A percentile compares a stretch with the other conserved stretches of the same genome.
Evolutionary conservation across 768 basidiomycete genomes (phyloP).

Genomic region (Gloeostereum incarnatum): DNA sequence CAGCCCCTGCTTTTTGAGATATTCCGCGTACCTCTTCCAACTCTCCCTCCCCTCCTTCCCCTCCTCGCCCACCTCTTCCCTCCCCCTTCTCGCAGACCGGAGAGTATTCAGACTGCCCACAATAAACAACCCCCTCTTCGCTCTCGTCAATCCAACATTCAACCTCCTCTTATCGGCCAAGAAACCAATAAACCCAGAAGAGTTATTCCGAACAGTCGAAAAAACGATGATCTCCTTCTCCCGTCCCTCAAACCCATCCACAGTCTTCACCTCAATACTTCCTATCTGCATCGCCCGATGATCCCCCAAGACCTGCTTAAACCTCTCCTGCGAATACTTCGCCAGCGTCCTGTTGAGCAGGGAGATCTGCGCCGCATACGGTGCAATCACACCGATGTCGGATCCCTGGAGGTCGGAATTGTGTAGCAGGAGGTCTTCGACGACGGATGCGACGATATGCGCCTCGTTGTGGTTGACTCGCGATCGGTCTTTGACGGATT

Average conservation of each 20-base stretch:
- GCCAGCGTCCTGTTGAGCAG: constrained; percentile 46
- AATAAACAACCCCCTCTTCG: constrained; percentile 77
- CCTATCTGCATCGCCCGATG: constrained; percentile 56
- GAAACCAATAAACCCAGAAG: constrained; percentile 74
- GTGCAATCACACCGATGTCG: constrained; percentile 90
- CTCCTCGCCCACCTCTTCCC: constrained; percentile 11
- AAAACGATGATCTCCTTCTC: constrained; percentile 92
- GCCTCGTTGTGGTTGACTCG: constrained; percentile 74
- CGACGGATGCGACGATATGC: constrained; percentile 64
- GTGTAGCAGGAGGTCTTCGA: constrained; percentile 71
- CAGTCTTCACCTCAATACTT: constrained; percentile 80
- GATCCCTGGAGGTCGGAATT: constrained; percentile 64
- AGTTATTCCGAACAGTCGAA: constrained; percentile 83
- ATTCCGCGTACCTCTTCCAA: constrained; percentile 56
- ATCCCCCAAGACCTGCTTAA: constrained; percentile 51
- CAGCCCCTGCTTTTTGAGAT: constrained; percentile 38
- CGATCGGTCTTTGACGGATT: constrained; percentile 62
- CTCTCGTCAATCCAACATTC: constrained; percentile 88
- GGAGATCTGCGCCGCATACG: constrained; percentile 82
- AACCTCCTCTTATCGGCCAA: constrained; percentile 77
- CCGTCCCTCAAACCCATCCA: constrained; percentile 91
- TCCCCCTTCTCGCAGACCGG: constrained; percentile 30
- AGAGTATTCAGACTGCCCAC: constrained; percentile 68
- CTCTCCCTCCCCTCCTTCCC: constrained; percentile 37
- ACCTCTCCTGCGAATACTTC: constrained; percentile 41